Percentiles rank a stretch among this genome's conserved stretches.
Evolutionary conservation across 345 rosid species (phyloP).

Genomic region (Salix arbutifolia): DNA sequence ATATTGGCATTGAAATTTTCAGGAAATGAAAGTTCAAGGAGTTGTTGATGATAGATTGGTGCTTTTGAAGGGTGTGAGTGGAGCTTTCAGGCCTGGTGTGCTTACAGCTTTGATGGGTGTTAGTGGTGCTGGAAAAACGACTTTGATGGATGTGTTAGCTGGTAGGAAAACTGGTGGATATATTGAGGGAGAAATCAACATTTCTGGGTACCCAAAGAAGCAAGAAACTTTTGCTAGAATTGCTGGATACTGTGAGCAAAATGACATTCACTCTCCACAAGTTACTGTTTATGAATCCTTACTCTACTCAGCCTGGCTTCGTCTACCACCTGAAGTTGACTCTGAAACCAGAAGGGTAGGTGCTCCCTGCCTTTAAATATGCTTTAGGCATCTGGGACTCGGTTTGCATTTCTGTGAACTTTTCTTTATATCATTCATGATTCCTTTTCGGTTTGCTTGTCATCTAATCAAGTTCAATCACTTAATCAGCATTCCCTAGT

Average conservation of each 20-base stretch:
- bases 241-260: slow-evolving; percentile 76
- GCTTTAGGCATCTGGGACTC: not conserved
- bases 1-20: slow-evolving; percentile 2
- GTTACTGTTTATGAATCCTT: slow-evolving; percentile 73
- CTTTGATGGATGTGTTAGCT: slow-evolving; percentile 83
- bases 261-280: slow-evolving; percentile 75
- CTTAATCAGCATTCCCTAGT: not conserved
- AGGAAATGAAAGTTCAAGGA: slow-evolving; percentile 65
- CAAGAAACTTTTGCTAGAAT: slow-evolving; percentile 83
- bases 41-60: slow-evolving; percentile 54
- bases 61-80: slow-evolving; percentile 65
- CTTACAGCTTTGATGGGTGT: slow-evolving; percentile 81
- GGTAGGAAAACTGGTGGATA: slow-evolving; percentile 86
- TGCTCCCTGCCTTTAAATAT: not conserved
- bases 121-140: slow-evolving; percentile 86
- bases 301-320: slow-evolving; percentile 76
- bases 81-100: slow-evolving; percentile 82
- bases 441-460: not conserved
- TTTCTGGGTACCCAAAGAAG: slow-evolving; percentile 73
- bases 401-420: not conserved
- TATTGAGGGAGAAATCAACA: slow-evolving; percentile 55
- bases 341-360: slow-evolving; percentile 49
- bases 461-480: not conserved
- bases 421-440: not conserved
- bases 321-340: slow-evolving; percentile 46